Conservation (phyloP, 2,329 filamentous ascomycete genomes). For the Neonectria neomacrospora region DNA sequence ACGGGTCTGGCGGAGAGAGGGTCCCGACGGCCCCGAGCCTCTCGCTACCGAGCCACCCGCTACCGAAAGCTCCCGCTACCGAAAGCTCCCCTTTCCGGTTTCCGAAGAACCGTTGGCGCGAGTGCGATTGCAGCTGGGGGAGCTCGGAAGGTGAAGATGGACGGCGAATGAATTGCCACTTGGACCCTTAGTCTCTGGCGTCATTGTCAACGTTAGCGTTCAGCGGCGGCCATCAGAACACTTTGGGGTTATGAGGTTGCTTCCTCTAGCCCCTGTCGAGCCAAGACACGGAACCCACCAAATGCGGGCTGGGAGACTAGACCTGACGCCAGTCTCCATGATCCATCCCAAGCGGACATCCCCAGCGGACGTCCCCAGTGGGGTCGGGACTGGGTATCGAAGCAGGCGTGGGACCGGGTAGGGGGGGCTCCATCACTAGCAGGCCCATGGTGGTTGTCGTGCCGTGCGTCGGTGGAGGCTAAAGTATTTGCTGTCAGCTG, state of each 20-base stretch:
- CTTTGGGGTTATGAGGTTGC: constrained; percentile 27
- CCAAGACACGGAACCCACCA: constrained; percentile 17
- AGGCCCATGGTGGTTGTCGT: constrained; percentile 24
- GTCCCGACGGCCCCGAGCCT: constrained; percentile 3
- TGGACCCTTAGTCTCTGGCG: constrained; percentile 16
- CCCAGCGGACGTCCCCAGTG: neutral
- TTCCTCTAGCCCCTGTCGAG: constrained; percentile 21
- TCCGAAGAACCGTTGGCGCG: neutral
- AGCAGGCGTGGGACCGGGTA: neutral
- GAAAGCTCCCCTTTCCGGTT: neutral
- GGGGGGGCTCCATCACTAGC: neutral
- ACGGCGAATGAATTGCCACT: constrained; percentile 3
- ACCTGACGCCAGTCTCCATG: constrained; percentile 15
- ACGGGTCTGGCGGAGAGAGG: constrained; percentile 6
- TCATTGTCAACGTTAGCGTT: constrained; percentile 22
- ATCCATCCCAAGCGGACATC: no score
- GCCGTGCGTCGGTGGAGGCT: constrained; percentile 21
- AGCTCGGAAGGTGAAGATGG: constrained; percentile 13
- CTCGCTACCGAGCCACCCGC: constrained; percentile 1
- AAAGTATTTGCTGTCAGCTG: constrained; percentile 1
- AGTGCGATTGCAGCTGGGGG: constrained; percentile 2
- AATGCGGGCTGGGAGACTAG: constrained; percentile 8
- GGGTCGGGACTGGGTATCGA: neutral
- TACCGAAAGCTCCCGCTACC: no score
- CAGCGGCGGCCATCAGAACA: constrained; percentile 25